Evolutionary conservation across 1,284 basidiomycete species (phyloP).

Genomic region (Irpex sp.): DNA sequence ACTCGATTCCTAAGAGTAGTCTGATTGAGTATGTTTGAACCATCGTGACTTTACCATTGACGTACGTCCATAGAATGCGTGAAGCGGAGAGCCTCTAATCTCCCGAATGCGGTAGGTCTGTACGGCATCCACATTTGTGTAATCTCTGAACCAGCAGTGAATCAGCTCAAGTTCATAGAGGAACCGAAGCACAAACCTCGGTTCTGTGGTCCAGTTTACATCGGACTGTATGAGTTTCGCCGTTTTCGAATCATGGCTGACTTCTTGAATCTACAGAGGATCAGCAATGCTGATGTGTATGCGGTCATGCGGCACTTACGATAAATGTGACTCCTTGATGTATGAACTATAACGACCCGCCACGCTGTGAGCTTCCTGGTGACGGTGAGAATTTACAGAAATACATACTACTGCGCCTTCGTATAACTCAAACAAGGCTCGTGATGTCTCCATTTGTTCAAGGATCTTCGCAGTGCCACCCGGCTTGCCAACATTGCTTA

Average conservation of each 20-base stretch:
- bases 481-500: constrained; percentile 41
- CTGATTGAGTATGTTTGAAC: neutral
- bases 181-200: constrained; percentile 41
- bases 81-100: constrained; percentile 54
- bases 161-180: neutral
- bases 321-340: constrained; percentile 80
- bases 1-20: constrained; percentile 51
- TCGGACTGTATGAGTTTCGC: constrained; percentile 72
- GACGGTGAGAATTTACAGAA: neutral
- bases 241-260: constrained; percentile 76
- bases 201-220: constrained; percentile 83
- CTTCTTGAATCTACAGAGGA: constrained; percentile 61
- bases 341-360: constrained; percentile 54
- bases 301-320: constrained; percentile 33
- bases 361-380: neutral
- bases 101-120: constrained; percentile 78
- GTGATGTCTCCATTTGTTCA: constrained; percentile 85
- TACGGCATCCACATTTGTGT: constrained; percentile 75
- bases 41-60: constrained; percentile 2
- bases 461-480: constrained; percentile 49
- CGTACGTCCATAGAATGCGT: constrained; percentile 75
- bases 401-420: constrained; percentile 70
- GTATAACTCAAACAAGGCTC: constrained; percentile 84
- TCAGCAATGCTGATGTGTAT: neutral
- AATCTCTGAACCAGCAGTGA: constrained; percentile 48